These are phyloP conservation scores for Nannochloropsis oceanica DNA, from an alignment of 108 stramenopile genomes.

Conservation along the genomic window DNA sequence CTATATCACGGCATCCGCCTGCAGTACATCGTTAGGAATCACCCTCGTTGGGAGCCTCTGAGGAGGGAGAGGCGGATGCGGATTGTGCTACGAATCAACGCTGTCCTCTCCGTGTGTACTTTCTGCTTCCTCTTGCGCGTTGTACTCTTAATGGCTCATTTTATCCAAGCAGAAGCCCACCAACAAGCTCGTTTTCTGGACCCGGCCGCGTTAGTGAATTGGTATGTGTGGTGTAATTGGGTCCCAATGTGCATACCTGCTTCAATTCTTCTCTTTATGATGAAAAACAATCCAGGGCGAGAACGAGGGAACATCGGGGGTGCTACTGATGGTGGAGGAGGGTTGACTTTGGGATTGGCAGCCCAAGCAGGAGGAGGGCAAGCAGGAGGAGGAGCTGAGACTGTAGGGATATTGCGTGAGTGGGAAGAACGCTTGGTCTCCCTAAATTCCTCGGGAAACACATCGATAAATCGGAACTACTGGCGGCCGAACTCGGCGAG, in stretches of 20 bases:
- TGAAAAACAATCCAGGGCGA: not conserved
- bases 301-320: not conserved
- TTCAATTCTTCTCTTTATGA: not conserved
- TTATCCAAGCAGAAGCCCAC: not conserved
- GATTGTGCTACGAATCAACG: not conserved
- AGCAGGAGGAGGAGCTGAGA: too few relatives aligned
- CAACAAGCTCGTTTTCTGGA: not conserved
- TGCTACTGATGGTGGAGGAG: not conserved
- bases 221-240: not conserved
- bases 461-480: too few relatives aligned
- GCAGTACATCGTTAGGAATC: not conserved
- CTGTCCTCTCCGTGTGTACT: not conserved
- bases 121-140: not conserved
- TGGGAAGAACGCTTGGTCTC: not conserved
- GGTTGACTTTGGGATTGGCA: too few relatives aligned
- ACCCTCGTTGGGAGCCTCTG: not conserved
- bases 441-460: not conserved
- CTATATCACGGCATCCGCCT: not conserved
- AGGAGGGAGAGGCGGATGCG: not conserved
- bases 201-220: not conserved
- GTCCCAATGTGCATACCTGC: not conserved
- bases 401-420: not conserved
- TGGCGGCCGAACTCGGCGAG: too few relatives aligned
- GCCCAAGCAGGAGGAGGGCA: too few relatives aligned
- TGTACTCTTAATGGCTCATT: not conserved